Base-by-base conservation (phyloP, 768 basidiomycete species). In the Aureoboletus auriporus region DNA sequence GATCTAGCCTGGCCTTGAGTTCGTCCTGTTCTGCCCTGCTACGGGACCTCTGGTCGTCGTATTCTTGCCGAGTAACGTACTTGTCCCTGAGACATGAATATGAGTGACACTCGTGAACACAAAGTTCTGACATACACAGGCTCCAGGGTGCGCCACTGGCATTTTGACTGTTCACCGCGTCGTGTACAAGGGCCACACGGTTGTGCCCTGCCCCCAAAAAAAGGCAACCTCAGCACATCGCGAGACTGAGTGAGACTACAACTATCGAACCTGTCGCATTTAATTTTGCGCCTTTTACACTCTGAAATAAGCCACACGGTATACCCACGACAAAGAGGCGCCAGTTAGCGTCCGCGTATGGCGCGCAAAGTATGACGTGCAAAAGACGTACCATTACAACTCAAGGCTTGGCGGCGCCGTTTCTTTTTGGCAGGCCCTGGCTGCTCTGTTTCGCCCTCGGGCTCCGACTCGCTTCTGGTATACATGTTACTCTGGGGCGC, bases 251-350 rank as follows among this genome's bases (percentile, higher is more conserved):
- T 10, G 46, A 39, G 28, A 46, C 16, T 14, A 62, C 45, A 53
- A 47, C 51, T 31, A 41, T 55, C 73, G 60, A 63, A 86, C 85
- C 86, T 86, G 72, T 92, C 88, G 66, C 89, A 92, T 63, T 86
- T 87, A 67, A 91, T 91, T 74, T 92, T 91, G 37, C 89, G 78
- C 58, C 89, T 72, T 66, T 91, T 91, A 66, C 89, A 91, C 66
- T 90, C 89, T 89, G 61, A 41, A 46, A 36, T 23, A 23, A 44
- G 44, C 37, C 50, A 49, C 37, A 53, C 51, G 49, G 34, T 48
- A 43, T 44, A 34, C 23, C 29, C 29, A 42, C 31, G 30, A 30
- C 13, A 26, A 20, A 51, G 46, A 45, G 28, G 47, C 9, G 42
- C 45, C 45, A 46, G 44, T 42, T 23, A 42, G 45, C 31, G 33